A percentile compares a stretch with the other conserved stretches of the same genome.
Conservation (phyloP, 257 asterid genomes). For the Dorcoceras hygrometricum region DNA sequence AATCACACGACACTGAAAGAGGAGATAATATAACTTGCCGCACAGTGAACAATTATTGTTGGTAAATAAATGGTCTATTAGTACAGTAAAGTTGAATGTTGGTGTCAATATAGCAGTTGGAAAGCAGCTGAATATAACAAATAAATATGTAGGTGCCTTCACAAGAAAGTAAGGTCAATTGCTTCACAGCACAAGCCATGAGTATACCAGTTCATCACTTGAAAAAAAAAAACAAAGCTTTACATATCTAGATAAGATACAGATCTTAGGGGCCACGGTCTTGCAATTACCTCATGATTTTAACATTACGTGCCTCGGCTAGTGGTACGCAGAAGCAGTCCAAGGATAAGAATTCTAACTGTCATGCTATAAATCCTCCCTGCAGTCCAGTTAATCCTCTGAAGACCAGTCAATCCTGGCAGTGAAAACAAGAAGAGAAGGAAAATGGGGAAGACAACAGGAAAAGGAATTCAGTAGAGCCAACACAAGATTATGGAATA, state of each 20-base stretch:
- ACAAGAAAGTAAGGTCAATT: slow-evolving; percentile 10
- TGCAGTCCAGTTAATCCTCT: slow-evolving; percentile 22
- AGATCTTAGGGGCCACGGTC: neutral
- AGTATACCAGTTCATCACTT: slow-evolving; percentile 7
- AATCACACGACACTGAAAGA: neutral
- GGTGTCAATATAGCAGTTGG: neutral
- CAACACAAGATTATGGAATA: neutral
- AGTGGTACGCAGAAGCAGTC: slow-evolving; percentile 11
- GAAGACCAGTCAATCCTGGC: slow-evolving; percentile 29
- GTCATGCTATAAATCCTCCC: slow-evolving; percentile 8
- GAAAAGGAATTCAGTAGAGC: neutral
- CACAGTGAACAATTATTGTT: neutral
- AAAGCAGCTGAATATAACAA: slow-evolving; percentile 7
- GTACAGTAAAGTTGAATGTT: slow-evolving; percentile 7
- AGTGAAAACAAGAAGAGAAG: neutral
- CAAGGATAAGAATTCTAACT: slow-evolving; percentile 8
- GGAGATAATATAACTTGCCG: neutral
- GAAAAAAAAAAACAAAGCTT: neutral
- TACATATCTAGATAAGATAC: slow-evolving; percentile 18
- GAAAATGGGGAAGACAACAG: neutral
- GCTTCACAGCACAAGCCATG: slow-evolving; percentile 17
- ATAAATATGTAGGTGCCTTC: neutral
- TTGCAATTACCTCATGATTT: neutral
- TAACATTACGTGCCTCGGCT: neutral
- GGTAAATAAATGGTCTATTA: neutral